Conservation (phyloP, 2,329 filamentous ascomycete species). For the Pseudogymnoascus sp. region DNA sequence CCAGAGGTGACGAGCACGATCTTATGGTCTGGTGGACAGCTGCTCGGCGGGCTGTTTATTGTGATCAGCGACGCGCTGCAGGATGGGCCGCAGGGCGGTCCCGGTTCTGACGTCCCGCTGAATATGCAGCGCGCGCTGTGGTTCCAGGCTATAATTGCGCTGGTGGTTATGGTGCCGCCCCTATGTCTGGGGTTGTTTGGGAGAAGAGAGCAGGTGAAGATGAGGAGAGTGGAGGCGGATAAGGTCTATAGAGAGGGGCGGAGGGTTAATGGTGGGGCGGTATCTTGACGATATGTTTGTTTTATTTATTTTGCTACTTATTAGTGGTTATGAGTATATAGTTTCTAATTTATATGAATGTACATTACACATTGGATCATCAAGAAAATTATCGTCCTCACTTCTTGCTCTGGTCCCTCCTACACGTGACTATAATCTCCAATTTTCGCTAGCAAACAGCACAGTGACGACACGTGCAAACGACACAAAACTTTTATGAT, state of each 20-base stretch:
- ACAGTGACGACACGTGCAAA: constrained; percentile 1
- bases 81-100: constrained; percentile 28
- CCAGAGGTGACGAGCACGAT: constrained; percentile 79
- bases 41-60: constrained; percentile 79
- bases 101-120: constrained; percentile 38
- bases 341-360: not conserved
- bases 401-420: not conserved
- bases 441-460: not conserved
- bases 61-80: constrained; percentile 71
- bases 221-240: constrained; percentile 41
- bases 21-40: constrained; percentile 79
- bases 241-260: constrained; percentile 24
- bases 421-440: not conserved
- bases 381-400: not conserved
- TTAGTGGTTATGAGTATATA: not conserved
- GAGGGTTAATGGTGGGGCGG: constrained; percentile 23
- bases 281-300: not conserved
- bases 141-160: constrained; percentile 66
- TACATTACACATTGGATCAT: not conserved
- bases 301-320: not conserved
- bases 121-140: constrained; percentile 71
- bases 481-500: not conserved
- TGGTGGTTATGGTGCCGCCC: constrained; percentile 58
- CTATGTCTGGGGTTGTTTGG: constrained; percentile 65
- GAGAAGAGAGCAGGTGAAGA: constrained; percentile 39